phyloP scores from a whole-genome alignment of 2,329 filamentous ascomycete species.

The Aspergillus japonicus region DNA sequence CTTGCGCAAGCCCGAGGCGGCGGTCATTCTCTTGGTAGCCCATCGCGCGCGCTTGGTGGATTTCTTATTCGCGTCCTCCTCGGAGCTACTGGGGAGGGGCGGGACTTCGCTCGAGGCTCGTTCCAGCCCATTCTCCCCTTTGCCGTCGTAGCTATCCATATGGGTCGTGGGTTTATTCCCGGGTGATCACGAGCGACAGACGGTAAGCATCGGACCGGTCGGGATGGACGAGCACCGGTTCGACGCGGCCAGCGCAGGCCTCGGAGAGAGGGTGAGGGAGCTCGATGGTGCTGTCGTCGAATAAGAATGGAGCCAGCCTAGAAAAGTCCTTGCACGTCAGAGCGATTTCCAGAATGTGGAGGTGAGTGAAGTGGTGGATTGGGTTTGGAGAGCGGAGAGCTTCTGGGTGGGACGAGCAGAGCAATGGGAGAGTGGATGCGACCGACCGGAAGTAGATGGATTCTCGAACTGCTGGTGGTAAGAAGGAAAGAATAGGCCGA shows the following conservation, averaged over 20 bases:
- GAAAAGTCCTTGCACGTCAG: not conserved
- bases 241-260: constrained; percentile 7
- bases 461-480: not conserved
- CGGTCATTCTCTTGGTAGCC: constrained; percentile 4
- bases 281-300: not conserved
- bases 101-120: constrained; percentile 3
- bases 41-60: constrained; percentile 8
- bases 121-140: constrained; percentile 4
- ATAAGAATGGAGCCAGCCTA: not conserved
- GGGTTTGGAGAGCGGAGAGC: not conserved
- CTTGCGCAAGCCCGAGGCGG: constrained; percentile 2
- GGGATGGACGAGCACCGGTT: not conserved
- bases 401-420: not conserved
- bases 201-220: constrained; percentile 3
- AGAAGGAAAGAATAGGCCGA: not conserved
- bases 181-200: not conserved
- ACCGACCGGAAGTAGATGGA: not conserved
- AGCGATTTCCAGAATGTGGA: not conserved
- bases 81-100: not conserved
- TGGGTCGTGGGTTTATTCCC: not conserved
- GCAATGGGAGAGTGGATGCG: not conserved
- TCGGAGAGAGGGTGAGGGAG: not conserved
- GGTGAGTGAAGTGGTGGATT: not conserved
- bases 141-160: not conserved
- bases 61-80: not conserved